A percentile compares a stretch with the other conserved stretches of the same genome.
phyloP scores from a whole-genome alignment of 176 grass and related monocot species.

The Triticum timopheevii region DNA sequence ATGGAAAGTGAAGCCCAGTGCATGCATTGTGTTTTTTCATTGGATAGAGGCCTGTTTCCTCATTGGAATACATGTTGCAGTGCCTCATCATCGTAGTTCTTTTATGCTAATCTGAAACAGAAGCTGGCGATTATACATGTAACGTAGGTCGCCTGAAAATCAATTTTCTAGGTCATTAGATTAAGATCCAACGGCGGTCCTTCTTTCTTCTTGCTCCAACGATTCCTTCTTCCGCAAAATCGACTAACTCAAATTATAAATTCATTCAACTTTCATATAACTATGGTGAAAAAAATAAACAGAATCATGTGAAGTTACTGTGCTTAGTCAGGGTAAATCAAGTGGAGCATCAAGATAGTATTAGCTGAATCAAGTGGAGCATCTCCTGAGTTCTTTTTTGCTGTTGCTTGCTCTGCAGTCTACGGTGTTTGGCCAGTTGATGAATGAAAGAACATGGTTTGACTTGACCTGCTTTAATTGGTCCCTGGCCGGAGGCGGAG shows the following conservation, averaged over 20 bases:
- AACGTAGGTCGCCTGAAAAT: too few species aligned
- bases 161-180: too few species aligned
- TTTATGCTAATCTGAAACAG: neutral
- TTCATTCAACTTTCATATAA: too few species aligned
- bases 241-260: too few species aligned
- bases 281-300: neutral
- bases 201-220: too few species aligned
- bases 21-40: constrained; percentile 19
- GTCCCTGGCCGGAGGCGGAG: neutral
- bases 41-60: constrained; percentile 26
- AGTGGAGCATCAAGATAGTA: neutral
- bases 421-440: neutral
- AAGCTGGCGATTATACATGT: too few species aligned
- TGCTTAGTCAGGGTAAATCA: neutral
- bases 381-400: neutral
- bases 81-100: neutral
- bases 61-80: constrained; percentile 9
- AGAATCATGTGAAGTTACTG: neutral
- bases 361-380: neutral
- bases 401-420: constrained; percentile 12
- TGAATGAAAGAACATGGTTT: constrained; percentile 12
- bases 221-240: too few species aligned
- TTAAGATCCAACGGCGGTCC: too few species aligned
- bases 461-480: constrained; percentile 36
- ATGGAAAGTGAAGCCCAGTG: neutral